These are phyloP conservation scores for Fusarium cyanostomum DNA, from an alignment of 2,329 filamentous ascomycete genomes.

Conservation along the genomic window DNA sequence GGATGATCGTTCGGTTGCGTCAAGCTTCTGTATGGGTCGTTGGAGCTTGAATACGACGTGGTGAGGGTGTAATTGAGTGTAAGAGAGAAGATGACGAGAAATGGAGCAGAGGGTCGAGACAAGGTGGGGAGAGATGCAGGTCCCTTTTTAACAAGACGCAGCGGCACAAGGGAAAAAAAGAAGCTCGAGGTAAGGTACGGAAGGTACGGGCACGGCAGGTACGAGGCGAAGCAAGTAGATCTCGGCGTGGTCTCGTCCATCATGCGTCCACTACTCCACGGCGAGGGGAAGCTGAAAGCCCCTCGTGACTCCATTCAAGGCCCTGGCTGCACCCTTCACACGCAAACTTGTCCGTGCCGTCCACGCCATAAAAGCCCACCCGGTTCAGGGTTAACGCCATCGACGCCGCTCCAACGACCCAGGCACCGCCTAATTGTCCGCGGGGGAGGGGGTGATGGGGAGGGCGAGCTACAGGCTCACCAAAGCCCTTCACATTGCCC, in stretches of 20 bases:
- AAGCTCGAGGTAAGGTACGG: conserved; percentile 11
- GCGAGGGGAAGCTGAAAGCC: conserved; percentile 2
- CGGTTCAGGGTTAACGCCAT: conserved; percentile 20
- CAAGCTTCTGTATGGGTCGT: neutral
- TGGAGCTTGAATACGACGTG: neutral
- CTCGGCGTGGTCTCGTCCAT: conserved; percentile 23
- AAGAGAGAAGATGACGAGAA: conserved; percentile 6
- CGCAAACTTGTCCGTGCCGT: conserved; percentile 5
- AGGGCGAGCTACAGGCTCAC: conserved; percentile 5
- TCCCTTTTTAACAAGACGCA: conserved; percentile 20
- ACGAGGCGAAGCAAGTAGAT: conserved; percentile 22
- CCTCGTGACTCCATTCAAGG: conserved; percentile 29
- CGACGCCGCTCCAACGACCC: conserved; percentile 12
- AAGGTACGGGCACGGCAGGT: conserved; percentile 18
- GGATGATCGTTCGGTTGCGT: neutral
- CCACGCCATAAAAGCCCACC: conserved; percentile 9
- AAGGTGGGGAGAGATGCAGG: conserved; percentile 27
- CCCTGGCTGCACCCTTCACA: neutral
- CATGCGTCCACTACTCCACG: conserved; percentile 28
- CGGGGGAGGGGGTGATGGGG: neutral
- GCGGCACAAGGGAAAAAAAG: conserved; percentile 12
- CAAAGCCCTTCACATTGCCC: neutral
- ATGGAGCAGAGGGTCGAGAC: neutral
- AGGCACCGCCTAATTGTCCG: conserved; percentile 4
- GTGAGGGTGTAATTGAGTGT: neutral